Conservation (phyloP, 352 stramenopile genomes). For the Halophytophthora polymorphica region DNA sequence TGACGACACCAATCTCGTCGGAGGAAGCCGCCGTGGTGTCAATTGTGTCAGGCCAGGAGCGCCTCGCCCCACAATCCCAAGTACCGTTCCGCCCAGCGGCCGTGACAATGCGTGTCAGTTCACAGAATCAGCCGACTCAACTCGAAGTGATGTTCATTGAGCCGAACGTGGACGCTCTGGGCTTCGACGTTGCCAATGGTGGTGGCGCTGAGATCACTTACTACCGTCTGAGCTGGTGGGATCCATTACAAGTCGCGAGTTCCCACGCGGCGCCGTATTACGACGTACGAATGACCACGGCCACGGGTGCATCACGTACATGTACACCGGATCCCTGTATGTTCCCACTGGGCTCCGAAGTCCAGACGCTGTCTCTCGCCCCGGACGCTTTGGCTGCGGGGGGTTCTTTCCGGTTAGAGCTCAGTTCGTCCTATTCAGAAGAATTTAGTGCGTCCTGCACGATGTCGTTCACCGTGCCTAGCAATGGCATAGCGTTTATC, state of each 20-base stretch:
- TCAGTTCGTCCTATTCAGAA: slow-evolving; percentile 34
- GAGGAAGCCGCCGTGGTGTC: slow-evolving; percentile 11
- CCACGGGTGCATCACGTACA: slow-evolving; percentile 11
- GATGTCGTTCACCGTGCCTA: slow-evolving; percentile 28
- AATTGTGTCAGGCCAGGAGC: slow-evolving; percentile 17
- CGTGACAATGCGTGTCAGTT: slow-evolving; percentile 77
- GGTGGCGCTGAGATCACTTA: slow-evolving; percentile 55
- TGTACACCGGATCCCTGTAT: slow-evolving; percentile 57
- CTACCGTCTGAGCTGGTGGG: slow-evolving; percentile 64
- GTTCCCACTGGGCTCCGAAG: slow-evolving; percentile 89
- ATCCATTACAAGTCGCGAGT: slow-evolving; percentile 42
- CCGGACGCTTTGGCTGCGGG: slow-evolving; percentile 27
- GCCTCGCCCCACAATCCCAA: slow-evolving; percentile 46
- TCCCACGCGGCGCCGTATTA: slow-evolving; percentile 32
- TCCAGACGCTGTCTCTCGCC: slow-evolving; percentile 88
- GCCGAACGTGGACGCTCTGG: slow-evolving; percentile 66
- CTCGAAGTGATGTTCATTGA: slow-evolving; percentile 74
- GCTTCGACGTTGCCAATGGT: slow-evolving; percentile 50
- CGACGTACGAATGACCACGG: slow-evolving; percentile 50
- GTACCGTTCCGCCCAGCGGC: slow-evolving; percentile 64
- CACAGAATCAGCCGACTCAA: slow-evolving; percentile 63
- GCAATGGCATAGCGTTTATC: slow-evolving; percentile 39
- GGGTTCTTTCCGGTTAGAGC: slow-evolving; percentile 74
- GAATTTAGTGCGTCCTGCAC: slow-evolving; percentile 35
- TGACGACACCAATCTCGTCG: slow-evolving; percentile 14